These are phyloP conservation scores for Phytophthora pinifolia DNA, from an alignment of 352 stramenopile genomes.

Conservation along the genomic window DNA sequence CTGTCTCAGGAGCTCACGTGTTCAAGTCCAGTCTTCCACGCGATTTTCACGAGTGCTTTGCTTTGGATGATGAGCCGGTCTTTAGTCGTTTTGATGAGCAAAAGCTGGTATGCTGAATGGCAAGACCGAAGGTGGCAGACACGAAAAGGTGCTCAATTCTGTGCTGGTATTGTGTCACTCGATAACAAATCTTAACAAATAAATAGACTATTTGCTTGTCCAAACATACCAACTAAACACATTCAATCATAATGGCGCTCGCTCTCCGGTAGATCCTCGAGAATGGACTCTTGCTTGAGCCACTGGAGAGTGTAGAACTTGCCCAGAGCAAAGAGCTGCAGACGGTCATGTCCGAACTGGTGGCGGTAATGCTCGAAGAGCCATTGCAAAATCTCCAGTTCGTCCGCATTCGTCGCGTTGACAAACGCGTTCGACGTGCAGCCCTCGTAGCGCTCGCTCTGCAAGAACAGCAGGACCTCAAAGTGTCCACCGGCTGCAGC, in stretches of 20 bases:
- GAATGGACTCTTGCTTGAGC: slow-evolving; percentile 33
- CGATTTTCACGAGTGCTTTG: not conserved
- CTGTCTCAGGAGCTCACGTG: slow-evolving; percentile 1
- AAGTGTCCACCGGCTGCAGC: slow-evolving; percentile 38
- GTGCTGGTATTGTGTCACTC: slow-evolving; percentile 26
- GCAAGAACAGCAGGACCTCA: slow-evolving; percentile 40
- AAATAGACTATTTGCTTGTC: slow-evolving; percentile 32
- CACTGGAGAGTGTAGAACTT: slow-evolving; percentile 44
- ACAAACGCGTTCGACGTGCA: slow-evolving; percentile 37
- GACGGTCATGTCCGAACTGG: slow-evolving; percentile 32
- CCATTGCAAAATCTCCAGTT: slow-evolving; percentile 43
- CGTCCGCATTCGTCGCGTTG: slow-evolving; percentile 32
- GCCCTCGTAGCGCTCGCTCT: slow-evolving; percentile 22
- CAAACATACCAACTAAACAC: slow-evolving; percentile 16
- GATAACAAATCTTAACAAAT: slow-evolving; percentile 30
- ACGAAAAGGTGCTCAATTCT: slow-evolving; percentile 7
- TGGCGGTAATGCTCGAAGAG: slow-evolving; percentile 33
- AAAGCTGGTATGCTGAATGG: not conserved
- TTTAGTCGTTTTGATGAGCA: not conserved
- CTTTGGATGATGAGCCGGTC: not conserved
- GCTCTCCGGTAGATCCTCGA: slow-evolving; percentile 29
- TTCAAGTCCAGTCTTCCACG: slow-evolving; percentile 9
- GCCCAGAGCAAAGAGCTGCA: slow-evolving; percentile 35
- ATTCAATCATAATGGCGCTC: slow-evolving; percentile 29
- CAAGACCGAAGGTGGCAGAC: no score